Conservation (phyloP, 495 filamentous ascomycete species). For the Neurospora sp. region DNA sequence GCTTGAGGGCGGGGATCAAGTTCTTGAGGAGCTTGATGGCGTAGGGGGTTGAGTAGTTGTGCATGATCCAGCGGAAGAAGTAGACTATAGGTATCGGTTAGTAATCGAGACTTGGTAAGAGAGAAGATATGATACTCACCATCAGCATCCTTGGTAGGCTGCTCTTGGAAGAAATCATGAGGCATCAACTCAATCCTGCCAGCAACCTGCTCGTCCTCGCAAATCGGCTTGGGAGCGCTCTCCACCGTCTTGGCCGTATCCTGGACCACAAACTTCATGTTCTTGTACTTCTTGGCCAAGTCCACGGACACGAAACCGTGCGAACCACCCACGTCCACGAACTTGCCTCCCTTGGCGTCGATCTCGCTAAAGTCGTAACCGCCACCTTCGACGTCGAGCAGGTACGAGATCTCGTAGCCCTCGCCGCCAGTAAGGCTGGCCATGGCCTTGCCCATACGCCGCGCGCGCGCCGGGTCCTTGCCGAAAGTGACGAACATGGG, state of each 20-base stretch:
- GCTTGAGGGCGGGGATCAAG: conserved; percentile 46
- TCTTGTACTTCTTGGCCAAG: conserved; percentile 35
- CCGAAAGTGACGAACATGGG: conserved; percentile 43
- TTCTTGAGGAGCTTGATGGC: conserved; percentile 41
- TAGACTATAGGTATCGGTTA: conserved; percentile 29
- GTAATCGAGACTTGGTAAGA: not conserved
- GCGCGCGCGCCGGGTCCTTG: conserved; percentile 34
- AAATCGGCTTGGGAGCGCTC: conserved; percentile 32
- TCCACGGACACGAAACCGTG: conserved; percentile 44
- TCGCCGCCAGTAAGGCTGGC: conserved; percentile 35
- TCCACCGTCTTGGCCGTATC: conserved; percentile 39
- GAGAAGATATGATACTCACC: conserved; percentile 11
- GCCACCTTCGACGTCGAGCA: conserved; percentile 28
- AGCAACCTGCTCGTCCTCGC: conserved; percentile 28
- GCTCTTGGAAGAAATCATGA: conserved; percentile 47
- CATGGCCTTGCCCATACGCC: conserved; percentile 46
- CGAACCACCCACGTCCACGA: conserved; percentile 49
- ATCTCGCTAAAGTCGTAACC: conserved; percentile 35
- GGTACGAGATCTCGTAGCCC: conserved; percentile 37
- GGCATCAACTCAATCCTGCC: conserved; percentile 33
- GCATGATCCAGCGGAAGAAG: conserved; percentile 48
- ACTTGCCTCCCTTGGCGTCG: conserved; percentile 27
- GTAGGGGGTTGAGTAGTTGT: conserved; percentile 51
- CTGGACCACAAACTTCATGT: conserved; percentile 48
- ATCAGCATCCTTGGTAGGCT: conserved; percentile 43